Evolutionary conservation across 2,329 filamentous ascomycete species (phyloP), one percentile per base, ranked within the genome.

Genomic region (Pseudofabraea citricarpa): DNA sequence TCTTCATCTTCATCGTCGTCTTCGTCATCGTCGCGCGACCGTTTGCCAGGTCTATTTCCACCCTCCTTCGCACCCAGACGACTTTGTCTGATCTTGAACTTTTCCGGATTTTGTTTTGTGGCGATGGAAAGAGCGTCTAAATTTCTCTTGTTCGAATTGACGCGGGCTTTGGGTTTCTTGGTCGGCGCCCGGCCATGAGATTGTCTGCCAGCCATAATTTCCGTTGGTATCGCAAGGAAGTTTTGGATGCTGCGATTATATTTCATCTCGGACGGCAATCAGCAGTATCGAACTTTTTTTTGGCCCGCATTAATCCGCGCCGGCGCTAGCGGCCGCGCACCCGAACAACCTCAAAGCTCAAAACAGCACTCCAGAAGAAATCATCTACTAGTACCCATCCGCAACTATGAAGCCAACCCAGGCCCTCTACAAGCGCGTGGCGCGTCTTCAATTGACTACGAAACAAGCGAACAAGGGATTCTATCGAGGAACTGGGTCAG

Each of bases 401-500:
- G 27, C 41, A 41, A 54, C 40, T 43, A 87, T 87, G 81, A 76
- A 79, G 64, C 78, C 86, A 44, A 87, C 86, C 13, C 73, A 78
- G 58, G 64, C 71, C 51, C 81, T 95, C 58, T 75, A 77, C 56
- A 73, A 81, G 63, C 77, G 79, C 45, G 77, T 89, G 59, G 79
- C 83, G 66, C 89, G 91, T 61, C 73, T 90, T 46, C 75, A 77
- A 41, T 79, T 98, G 60, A 96, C 88, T 10, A 95, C 91, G 55
- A 98, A 98, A 70, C 84, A 93, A 67, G 84, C 91, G 63, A 87
- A 85, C 64, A 88, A 89, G 62, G 91, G 90, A 55, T 98, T 84
- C 79, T 98, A 98, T 81, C 97, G 97, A 75, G 93, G 93, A 63
- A 96, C 86, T 58, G 77, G 90, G 36, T 85, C 89, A 1, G 93